These are phyloP conservation scores for Aspergillus neotritici DNA, from an alignment of 2,329 filamentous ascomycete genomes.

Conservation along the genomic window DNA sequence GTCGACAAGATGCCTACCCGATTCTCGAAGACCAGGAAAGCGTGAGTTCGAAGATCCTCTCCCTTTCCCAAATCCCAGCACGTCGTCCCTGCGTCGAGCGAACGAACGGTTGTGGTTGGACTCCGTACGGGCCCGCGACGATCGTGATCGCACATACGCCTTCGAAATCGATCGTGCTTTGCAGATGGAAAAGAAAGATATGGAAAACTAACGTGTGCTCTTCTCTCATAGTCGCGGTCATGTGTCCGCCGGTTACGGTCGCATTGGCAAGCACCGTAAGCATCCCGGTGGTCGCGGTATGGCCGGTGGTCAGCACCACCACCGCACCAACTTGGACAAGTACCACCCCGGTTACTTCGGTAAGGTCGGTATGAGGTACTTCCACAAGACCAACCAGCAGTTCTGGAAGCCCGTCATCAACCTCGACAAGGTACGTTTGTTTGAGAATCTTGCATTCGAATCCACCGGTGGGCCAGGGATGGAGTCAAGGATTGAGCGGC, in stretches of 20 bases:
- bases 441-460: conserved; percentile 6
- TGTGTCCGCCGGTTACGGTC: conserved; percentile 96
- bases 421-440: conserved; percentile 81
- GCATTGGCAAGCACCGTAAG: conserved; percentile 99
- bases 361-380: conserved; percentile 92
- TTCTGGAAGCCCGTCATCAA: conserved; percentile 99
- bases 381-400: conserved; percentile 93
- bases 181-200: conserved; percentile 1
- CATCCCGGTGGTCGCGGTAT: conserved; percentile 72
- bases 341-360: conserved; percentile 99
- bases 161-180: too few relatives aligned
- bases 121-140: background rate
- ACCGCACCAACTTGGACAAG: conserved; percentile 87
- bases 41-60: conserved; percentile 35
- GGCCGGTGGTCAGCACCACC: conserved; percentile 99
- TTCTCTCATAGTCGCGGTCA: conserved; percentile 70
- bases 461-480: background rate
- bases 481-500: too few relatives aligned
- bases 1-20: conserved; percentile 48
- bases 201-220: conserved; percentile 11
- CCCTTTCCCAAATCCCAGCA: background rate
- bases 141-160: too few relatives aligned
- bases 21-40: conserved; percentile 47
- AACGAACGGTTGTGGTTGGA: conserved; percentile 8
- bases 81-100: conserved; percentile 16